Evolutionary conservation across 2,329 filamentous ascomycete species (phyloP), one percentile per base, ranked within the genome.

Genomic region (Emmonsiellopsis sp.): DNA sequence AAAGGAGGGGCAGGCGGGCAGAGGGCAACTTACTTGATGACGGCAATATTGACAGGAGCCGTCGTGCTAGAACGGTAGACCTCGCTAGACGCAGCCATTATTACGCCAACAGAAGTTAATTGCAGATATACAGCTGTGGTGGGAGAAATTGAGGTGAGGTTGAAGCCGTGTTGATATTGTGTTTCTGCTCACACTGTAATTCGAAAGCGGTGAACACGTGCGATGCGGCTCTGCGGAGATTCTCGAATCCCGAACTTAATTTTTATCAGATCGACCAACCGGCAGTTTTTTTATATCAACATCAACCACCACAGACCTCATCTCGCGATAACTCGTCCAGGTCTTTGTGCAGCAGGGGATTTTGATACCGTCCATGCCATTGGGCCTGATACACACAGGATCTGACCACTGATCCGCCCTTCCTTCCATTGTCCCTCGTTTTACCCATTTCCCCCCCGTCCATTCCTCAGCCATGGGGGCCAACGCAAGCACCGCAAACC

Each of bases 21-120:
- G 56, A 55, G 54, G 56, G 58, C 56, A 57, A 57, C 67, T 63
- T 74, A 94, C 87, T 97, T 97, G 76, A 97, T 93, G 54, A 97
- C 91, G 61, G 92, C 92, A 69, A 97, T 97, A 78, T 97, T 97
- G 67, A 97, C 92, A 11, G 92, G 93, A 41, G 93, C 93, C 59
- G 91, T 97, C 55, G 93, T 96, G 77, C 88, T 96, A 62, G 93
- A 89, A 65, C 90, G 86, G 77, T 94, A 91, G 65, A 97, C 80
- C 40, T 71, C 68, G 41, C 73, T 60, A 52, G 57, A 44, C 58
- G 60, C 59, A 41, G 66, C 63, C 68, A 72, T 72, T 2, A 15
- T 49, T 15, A 20, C 16, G 31, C 34, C 38, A 51, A 35, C 11
- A 11, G 13, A 7, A 26, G 16, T 7, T 26, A 44, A 30, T 26